Evolutionary conservation across 139 green algal species (phyloP), one percentile per base, ranked within the genome.

Genomic region (Desmodesmus armatus): DNA sequence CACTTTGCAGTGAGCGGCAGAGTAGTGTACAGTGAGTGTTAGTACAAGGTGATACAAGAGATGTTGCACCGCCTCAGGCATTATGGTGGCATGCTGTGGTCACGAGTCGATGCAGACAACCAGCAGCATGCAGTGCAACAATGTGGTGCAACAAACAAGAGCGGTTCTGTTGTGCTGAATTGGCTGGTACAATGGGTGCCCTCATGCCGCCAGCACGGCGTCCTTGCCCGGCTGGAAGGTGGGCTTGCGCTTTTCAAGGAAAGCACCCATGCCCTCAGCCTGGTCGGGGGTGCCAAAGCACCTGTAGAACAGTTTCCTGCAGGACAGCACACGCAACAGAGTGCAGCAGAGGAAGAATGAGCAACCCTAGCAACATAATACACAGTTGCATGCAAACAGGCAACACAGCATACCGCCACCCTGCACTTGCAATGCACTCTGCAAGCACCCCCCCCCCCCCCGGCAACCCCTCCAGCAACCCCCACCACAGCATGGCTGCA

Each of bases 241-340:
- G 2, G 95, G 95, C 71, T 80, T 69, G 6, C 95, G 88, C 87
- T 98, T 97, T 83, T 98, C 95, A 5, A 85, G 87, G 87, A 98
- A 98, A 0, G 95, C 95, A 21, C 70, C 77, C 60, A 98, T 89
- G 21, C 95, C 95, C 69, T 98, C 95, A 49, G 93, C 53, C 25
- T 94, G 87, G 80, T 98, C 94, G 33, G 89, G 82, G 23, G 92
- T 96, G 6, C 85, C 80, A 31, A 97, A 89, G 83, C 93, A 89
- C 33, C 80, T 84, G 69, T 96, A 98, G 78, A 90, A 93, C 21
- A 84, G 87, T 78, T 85, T 94, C 90, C 85, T 98, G 93, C 40
- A 96, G 29, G 27, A 80, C 41, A 65, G 25, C 1, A 41, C 11
- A 3, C 21, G 51, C 19, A 62, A 19, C 51, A 62, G 51, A 27